Evolutionary conservation across 169 alveolate genomes (phyloP).

Genomic region (Miamiensis avidus): DNA sequence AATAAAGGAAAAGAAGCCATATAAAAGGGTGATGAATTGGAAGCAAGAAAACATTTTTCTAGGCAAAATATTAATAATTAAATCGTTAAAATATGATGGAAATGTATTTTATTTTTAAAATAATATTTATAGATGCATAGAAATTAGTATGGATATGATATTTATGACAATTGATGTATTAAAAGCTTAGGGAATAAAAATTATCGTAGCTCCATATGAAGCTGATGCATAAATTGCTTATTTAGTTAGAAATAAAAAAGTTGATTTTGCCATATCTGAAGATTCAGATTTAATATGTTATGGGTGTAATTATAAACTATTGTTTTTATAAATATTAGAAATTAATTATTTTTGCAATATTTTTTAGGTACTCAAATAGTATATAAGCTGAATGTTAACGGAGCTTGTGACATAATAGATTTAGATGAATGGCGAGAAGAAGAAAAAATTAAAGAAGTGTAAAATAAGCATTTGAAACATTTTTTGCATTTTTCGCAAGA

Average conservation of each 20-base stretch:
- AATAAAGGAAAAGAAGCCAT: slow-evolving; percentile 54
- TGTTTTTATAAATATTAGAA: slow-evolving; percentile 80
- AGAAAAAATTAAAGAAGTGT: slow-evolving; percentile 42
- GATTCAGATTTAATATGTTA: slow-evolving; percentile 39
- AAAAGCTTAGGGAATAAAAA: slow-evolving; percentile 74
- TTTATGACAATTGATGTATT: slow-evolving; percentile 80
- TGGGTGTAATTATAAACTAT: slow-evolving; percentile 21
- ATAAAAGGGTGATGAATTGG: slow-evolving; percentile 62
- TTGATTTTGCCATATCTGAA: slow-evolving; percentile 61
- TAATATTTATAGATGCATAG: slow-evolving; percentile 58
- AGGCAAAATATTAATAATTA: background rate
- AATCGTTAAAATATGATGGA: too few relatives aligned
- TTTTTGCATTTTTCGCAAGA: slow-evolving; percentile 50
- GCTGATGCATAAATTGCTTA: slow-evolving; percentile 98
- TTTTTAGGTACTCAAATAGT: slow-evolving; percentile 89
- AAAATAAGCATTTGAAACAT: slow-evolving; percentile 34
- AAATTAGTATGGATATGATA: slow-evolving; percentile 71
- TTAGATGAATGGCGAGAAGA: slow-evolving; percentile 28
- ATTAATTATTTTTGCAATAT: slow-evolving; percentile 95
- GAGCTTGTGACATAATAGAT: slow-evolving; percentile 52
- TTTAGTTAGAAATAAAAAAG: slow-evolving; percentile 86
- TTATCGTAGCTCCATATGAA: slow-evolving; percentile 97
- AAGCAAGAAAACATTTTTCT: slow-evolving; percentile 63
- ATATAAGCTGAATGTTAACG: slow-evolving; percentile 66
- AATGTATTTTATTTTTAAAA: background rate